These are phyloP conservation scores for Graphilbum fragrans DNA, from an alignment of 2,329 filamentous ascomycete species.

Conservation along the genomic window DNA sequence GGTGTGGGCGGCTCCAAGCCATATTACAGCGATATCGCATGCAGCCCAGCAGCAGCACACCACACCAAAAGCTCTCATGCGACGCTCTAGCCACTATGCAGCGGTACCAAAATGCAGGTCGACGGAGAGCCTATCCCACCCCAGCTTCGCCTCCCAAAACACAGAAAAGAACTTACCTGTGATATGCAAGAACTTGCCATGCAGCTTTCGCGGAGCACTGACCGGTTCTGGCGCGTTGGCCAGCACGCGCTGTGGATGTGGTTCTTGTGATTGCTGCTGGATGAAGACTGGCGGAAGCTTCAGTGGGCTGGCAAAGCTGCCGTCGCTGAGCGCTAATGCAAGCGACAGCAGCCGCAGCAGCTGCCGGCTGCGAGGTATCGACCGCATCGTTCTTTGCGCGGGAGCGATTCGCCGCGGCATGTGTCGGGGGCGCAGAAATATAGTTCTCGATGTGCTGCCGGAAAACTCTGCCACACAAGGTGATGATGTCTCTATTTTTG, in stretches of 20 bases:
- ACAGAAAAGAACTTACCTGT: conserved; percentile 48
- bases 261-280: conserved; percentile 1
- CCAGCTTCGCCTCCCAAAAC: background rate
- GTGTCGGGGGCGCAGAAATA: no score
- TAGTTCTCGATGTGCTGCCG: no score
- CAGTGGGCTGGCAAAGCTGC: conserved; percentile 17
- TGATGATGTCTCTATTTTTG: no score
- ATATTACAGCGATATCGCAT: no score
- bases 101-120: no score
- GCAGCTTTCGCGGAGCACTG: conserved; percentile 33
- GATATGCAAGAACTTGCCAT: conserved; percentile 75
- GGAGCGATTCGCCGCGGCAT: no score
- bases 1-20: no score
- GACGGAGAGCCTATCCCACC: no score
- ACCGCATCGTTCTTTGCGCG: background rate
- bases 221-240: conserved; percentile 6
- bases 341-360: background rate
- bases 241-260: conserved; percentile 10
- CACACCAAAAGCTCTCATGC: background rate
- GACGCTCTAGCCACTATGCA: no score
- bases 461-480: no score
- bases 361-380: background rate
- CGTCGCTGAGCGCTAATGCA: conserved; percentile 16
- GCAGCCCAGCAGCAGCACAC: background rate
- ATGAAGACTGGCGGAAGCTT: conserved; percentile 2